Evolutionary conservation across 2,329 filamentous ascomycete genomes (phyloP).

Genomic region (Botrytis elliptica): DNA sequence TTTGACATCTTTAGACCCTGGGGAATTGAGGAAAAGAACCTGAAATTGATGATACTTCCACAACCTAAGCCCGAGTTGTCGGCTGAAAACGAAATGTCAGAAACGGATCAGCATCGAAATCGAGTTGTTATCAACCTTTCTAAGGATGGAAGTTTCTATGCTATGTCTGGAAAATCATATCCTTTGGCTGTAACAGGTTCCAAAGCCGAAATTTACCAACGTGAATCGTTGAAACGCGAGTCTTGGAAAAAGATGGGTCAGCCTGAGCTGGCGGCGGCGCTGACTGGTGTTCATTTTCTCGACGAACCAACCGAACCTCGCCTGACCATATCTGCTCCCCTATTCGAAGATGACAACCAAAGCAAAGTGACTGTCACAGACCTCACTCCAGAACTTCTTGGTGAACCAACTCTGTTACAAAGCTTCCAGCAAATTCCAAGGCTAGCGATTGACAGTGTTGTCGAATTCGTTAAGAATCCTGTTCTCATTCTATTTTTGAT

Average conservation of each 20-base stretch:
- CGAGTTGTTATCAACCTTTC: conserved; percentile 87
- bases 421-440: conserved; percentile 52
- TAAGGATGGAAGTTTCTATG: conserved; percentile 86
- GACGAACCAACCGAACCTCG: conserved; percentile 48
- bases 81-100: conserved; percentile 47
- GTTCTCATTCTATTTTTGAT: conserved; percentile 40
- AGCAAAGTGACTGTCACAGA: conserved; percentile 35
- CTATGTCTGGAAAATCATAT: conserved; percentile 82
- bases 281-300: conserved; percentile 71
- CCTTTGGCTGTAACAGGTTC: conserved; percentile 75
- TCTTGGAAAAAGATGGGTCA: conserved; percentile 39
- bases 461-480: conserved; percentile 58
- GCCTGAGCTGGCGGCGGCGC: conserved; percentile 55
- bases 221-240: conserved; percentile 50
- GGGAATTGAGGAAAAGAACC: conserved; percentile 63
- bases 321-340: conserved; percentile 46
- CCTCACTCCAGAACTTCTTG: conserved; percentile 38
- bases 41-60: conserved; percentile 78
- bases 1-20: conserved; percentile 82
- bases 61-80: conserved; percentile 69
- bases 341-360: conserved; percentile 22
- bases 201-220: conserved; percentile 53
- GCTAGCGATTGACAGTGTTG: conserved; percentile 49
- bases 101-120: conserved; percentile 50
- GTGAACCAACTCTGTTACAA: conserved; percentile 46